Base-by-base conservation (phyloP, 2,329 filamentous ascomycete genomes). In the Claviceps paspali region DNA sequence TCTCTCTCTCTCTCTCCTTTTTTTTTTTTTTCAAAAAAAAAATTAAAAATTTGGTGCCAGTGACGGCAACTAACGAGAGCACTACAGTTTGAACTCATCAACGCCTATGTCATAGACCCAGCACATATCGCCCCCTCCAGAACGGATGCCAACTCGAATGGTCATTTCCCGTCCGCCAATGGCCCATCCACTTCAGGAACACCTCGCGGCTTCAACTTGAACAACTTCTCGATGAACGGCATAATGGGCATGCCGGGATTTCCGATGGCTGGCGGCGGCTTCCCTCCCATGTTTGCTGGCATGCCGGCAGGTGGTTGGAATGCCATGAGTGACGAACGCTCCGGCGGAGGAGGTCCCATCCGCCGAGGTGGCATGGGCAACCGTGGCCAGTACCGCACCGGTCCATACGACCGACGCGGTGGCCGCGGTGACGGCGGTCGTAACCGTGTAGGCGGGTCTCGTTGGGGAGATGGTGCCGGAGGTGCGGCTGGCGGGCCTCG, bases 131-230 rank as follows among this genome's bases (percentile, higher is more conserved):
- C 86, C 26, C 85, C 91, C 1, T 92, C 87, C 9, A 75, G 88
- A 40, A 91, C 87, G 14, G 86, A 98, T 62, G 82, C 87, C 27
- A 95, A 92, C 53, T 92, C 82, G 49, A 95, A 95, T 50, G 88
- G 88, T 2, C 88, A 95, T 60, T 95, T 95, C 67, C 86, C 87
- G 1, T 74, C 85, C 29, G 70, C 75, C 33, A 83, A 81, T 49
- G 76, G 78, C 15, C 82, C 88, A 49, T 71, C 77, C 36, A 76
- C 78, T 28, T 75, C 79, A 5, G 88, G 88, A 32, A 95, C 88
- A 5, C 88, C 88, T 26, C 79, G 88, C 23, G 87, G 87, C 1
- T 96, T 96, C 65, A 93, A 85, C 51, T 65, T 96, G 21, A 71
- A 82, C 39, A 82, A 79, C 49, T 80, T 82, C 53, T 60, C 68